Evolutionary conservation across 352 stramenopile genomes (phyloP).

Genomic region (Globisporangium carolinianum): DNA sequence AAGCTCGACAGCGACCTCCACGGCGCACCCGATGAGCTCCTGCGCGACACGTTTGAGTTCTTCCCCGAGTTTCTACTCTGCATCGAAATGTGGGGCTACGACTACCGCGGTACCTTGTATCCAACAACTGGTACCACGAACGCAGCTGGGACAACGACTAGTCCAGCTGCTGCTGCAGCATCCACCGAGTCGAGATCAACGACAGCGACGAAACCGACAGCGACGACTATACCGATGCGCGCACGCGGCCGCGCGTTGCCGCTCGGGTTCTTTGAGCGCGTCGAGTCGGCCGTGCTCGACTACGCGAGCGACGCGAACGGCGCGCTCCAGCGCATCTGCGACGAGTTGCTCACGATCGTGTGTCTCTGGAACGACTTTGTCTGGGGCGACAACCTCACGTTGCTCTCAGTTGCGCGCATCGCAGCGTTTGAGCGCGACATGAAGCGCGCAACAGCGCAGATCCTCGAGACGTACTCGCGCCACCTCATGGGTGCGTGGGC

Average conservation of each 20-base stretch:
- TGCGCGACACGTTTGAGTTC: conserved; percentile 71
- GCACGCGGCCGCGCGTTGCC: conserved; percentile 20
- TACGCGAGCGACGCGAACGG: conserved; percentile 58
- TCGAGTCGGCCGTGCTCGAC: conserved; percentile 45
- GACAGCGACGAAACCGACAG: conserved; percentile 6
- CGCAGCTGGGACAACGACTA: background rate
- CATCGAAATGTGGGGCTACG: conserved; percentile 71
- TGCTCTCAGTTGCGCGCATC: conserved; percentile 37
- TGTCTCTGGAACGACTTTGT: conserved; percentile 79
- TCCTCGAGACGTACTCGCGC: conserved; percentile 45
- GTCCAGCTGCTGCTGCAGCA: conserved; percentile 10
- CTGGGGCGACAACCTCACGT: conserved; percentile 50
- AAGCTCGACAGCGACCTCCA: conserved; percentile 51
- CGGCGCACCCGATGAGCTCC: conserved; percentile 34
- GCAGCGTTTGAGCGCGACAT: conserved; percentile 54
- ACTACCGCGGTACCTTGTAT: conserved; percentile 36
- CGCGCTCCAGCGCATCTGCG: conserved; percentile 54
- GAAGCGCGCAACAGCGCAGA: conserved; percentile 51
- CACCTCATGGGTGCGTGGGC: conserved; percentile 62
- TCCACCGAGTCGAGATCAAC: background rate
- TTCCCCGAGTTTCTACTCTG: conserved; percentile 68
- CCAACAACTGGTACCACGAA: background rate
- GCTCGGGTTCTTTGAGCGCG: conserved; percentile 30
- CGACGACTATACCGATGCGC: background rate
- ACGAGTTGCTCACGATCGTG: conserved; percentile 66